Evolutionary conservation across 2,329 filamentous ascomycete genomes (phyloP), one percentile per base, ranked within the genome.

Genomic region (Penicillium sp.): DNA sequence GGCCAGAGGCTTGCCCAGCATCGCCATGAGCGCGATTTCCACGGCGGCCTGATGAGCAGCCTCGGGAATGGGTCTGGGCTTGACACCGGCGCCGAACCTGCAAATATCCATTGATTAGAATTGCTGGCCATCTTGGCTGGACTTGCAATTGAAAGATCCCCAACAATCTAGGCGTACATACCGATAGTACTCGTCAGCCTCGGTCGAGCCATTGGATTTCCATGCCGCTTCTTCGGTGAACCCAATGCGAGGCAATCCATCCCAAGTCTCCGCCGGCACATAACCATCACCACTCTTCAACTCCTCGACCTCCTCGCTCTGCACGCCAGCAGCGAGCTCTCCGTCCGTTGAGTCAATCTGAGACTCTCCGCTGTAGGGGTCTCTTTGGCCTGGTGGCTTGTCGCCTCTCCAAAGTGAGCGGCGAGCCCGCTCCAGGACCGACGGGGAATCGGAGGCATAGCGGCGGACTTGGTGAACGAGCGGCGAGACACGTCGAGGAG

Each of bases 1-100:
- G 11, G 59, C 52, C 42, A 66, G 56, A 10, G 58, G 64, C 52
- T 66, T 70, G 37, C 69, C 73, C 43, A 71, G 66, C 54, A 70
- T 61, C 49, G 68, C 68, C 61, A 80, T 63, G 3, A 77, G 65
- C 49, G 75, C 74, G 4, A 80, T 64, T 58, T 85, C 80, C 4
- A 82, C 74, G 9, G 78, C 67, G 3, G 80, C 75, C 50, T 78
- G 74, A 51, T 79, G 77, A 32, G 83, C 71, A 26, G 75, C 70
- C 13, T 49, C 14, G 16, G 34, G 40, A 3, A 48, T 26, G 6
- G 47, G 24, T 27, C 46, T 35, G 22, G 40, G 29, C 0, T 41
- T 29, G 18, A 40, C 24, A 42, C 50, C 44, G 39, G 44, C 22
- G 34, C 53, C 55, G 47, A 47, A 60, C 32, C 50, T 56, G 40